Evolutionary conservation across 371 early-diverging fungal species (phyloP), one percentile per base, ranked within the genome.

Genomic region (Mortierella sp.): DNA sequence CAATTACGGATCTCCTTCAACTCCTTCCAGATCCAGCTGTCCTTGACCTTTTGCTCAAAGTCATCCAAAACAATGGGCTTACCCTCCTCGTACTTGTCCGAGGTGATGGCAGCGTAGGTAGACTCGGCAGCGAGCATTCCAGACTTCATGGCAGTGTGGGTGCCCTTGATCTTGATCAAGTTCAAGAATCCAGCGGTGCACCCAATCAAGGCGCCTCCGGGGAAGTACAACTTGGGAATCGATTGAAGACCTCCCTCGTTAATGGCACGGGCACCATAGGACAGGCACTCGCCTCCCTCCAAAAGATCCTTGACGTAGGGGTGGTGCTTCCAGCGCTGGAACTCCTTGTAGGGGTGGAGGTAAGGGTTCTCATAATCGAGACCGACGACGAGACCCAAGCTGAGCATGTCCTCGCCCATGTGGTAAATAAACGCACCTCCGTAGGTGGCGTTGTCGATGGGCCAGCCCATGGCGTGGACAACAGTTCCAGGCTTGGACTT

Each of bases 141-240:
- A 32, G 96, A 96, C 88, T 97, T 97, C 98, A 99, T 99, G 75
- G 99, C 98, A 41, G 97, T 98, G 90, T 99, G 99, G 1, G 99
- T 99, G 49, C 99, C 99, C 91, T 99, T 99, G 87, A 99, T 98
- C 90, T 99, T 99, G 77, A 99, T 97, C 65, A 99, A 94, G 89
- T 99, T 99, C 84, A 99, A 78, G 90, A 98, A 98, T 5, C 99
- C 99, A 70, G 99, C 99, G 1, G 98, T 94, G 88, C 97, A 97
- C 41, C 99, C 99, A 81, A 99, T 95, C 79, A 99, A 90, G 29
- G 99, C 98, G 46, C 98, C 99, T 80, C 99, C 99, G 32, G 99
- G 98, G 93, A 99, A 97, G 49, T 91, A 91, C 43, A 99, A 89
- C 90, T 98, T 97, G 70, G 99, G 99, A 75, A 99, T 92, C 12